phyloP scores from a whole-genome alignment of 2,329 filamentous ascomycete genomes.

The Dryadomyces quercivorus region DNA sequence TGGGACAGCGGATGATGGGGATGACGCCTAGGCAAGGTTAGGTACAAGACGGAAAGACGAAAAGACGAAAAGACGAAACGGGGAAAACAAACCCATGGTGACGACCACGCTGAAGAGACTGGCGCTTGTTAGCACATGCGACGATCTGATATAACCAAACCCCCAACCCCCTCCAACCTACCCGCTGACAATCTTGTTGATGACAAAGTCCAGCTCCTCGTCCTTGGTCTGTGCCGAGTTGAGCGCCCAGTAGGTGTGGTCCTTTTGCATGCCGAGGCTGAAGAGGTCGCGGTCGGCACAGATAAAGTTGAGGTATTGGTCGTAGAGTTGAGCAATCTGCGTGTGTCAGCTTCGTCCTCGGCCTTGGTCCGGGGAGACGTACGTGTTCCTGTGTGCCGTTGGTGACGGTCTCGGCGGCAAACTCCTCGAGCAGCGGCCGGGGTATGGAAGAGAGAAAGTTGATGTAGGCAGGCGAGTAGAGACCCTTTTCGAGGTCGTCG shows the following conservation, averaged over 20 bases:
- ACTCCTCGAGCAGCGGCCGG: conserved; percentile 82
- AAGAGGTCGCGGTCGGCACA: conserved; percentile 94
- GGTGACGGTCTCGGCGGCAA: conserved; percentile 75
- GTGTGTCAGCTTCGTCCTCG: neutral
- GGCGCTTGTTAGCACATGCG: neutral
- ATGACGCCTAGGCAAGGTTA: conserved; percentile 77
- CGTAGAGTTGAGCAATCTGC: conserved; percentile 81
- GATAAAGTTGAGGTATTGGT: conserved; percentile 96
- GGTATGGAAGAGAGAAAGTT: conserved; percentile 95
- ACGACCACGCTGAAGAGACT: conserved; percentile 87
- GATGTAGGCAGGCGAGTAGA: conserved; percentile 90
- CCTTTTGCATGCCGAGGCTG: conserved; percentile 82
- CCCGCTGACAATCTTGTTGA: conserved; percentile 88
- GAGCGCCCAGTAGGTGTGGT: conserved; percentile 86
- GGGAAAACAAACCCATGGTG: conserved; percentile 67
- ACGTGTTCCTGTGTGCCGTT: conserved; percentile 63
- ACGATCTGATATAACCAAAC: too few relatives aligned
- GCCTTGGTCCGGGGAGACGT: neutral
- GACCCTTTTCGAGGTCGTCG: conserved; percentile 68
- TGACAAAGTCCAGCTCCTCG: conserved; percentile 72
- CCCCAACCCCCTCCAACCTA: too few relatives aligned
- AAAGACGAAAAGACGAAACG: too few relatives aligned
- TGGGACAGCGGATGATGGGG: conserved; percentile 89
- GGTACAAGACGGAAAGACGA: too few relatives aligned
- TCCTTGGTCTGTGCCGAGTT: conserved; percentile 89